Percentiles rank a stretch among this genome's conserved stretches.
Evolutionary conservation across 2,329 filamentous ascomycete genomes (phyloP).

Genomic region (Hypoxylon sp.): DNA sequence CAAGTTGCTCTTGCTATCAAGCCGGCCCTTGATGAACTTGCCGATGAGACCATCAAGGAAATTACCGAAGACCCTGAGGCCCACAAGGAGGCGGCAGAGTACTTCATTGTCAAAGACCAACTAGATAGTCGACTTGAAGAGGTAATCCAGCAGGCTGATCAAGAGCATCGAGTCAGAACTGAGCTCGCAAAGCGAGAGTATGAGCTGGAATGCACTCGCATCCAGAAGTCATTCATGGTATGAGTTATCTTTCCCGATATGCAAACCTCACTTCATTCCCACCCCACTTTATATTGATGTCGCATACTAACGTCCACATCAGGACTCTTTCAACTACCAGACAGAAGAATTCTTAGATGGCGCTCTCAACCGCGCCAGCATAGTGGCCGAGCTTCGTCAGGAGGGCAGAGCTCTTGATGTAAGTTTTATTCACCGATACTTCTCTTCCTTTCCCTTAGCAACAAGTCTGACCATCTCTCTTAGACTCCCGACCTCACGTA

Average conservation of each 20-base stretch:
- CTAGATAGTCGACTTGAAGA: constrained; percentile 63
- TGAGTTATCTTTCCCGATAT: constrained; percentile 52
- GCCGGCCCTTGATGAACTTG: constrained; percentile 75
- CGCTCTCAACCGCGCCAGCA: constrained; percentile 48
- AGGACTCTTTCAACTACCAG: constrained; percentile 51
- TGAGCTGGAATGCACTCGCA: constrained; percentile 56
- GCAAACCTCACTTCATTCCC: constrained; percentile 31
- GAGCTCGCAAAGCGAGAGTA: constrained; percentile 54
- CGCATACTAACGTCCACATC: constrained; percentile 41
- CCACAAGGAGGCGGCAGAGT: constrained; percentile 69
- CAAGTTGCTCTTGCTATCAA: constrained; percentile 74
- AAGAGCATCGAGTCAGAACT: constrained; percentile 55
- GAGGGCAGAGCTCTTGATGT: constrained; percentile 50
- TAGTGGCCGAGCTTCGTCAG: constrained; percentile 50
- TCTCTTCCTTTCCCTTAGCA: constrained; percentile 15
- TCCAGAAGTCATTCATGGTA: constrained; percentile 61
- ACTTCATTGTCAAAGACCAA: constrained; percentile 64
- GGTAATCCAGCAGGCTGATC: constrained; percentile 48
- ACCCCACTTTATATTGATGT: constrained; percentile 13
- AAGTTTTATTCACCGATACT: constrained; percentile 40
- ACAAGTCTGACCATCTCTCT: constrained; percentile 31
- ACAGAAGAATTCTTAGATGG: constrained; percentile 53
- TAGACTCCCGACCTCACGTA: constrained; percentile 51
- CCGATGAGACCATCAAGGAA: constrained; percentile 70
- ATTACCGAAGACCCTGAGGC: constrained; percentile 68